Percentiles rank a stretch among this genome's conserved stretches.
Evolutionary conservation across 257 asterid genomes (phyloP).

Genomic region (Solanum clarkiae): DNA sequence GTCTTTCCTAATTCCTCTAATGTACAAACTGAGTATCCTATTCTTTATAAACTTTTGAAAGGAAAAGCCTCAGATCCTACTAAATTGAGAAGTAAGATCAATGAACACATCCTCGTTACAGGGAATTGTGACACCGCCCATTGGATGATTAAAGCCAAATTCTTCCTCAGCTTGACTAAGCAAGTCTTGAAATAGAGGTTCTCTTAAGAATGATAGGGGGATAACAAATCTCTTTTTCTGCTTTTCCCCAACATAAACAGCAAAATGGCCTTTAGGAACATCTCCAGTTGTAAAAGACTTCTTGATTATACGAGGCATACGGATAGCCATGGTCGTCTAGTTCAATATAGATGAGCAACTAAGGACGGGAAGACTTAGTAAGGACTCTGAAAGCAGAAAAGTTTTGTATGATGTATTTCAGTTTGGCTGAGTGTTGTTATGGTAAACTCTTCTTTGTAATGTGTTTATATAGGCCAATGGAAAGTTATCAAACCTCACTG

Average conservation of each 20-base stretch:
- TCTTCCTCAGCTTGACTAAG: not conserved
- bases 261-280: not conserved
- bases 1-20: not conserved
- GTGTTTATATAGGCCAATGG: not conserved
- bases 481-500: not conserved
- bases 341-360: not conserved
- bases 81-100: conserved; percentile 1
- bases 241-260: not conserved
- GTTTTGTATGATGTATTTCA: not conserved
- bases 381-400: not conserved
- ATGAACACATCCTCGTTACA: not conserved
- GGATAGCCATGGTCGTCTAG: not conserved
- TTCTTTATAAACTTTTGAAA: not conserved
- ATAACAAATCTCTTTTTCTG: not conserved
- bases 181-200: not conserved
- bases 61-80: not conserved
- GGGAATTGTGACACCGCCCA: not conserved
- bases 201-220: not conserved
- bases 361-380: not conserved
- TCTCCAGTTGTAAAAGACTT: not conserved
- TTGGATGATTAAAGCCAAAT: not conserved
- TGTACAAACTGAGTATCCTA: not conserved
- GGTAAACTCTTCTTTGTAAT: not conserved
- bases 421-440: not conserved
- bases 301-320: not conserved